Evolutionary conservation across 2,329 filamentous ascomycete species (phyloP).

Genomic region (Penicillium sp.): DNA sequence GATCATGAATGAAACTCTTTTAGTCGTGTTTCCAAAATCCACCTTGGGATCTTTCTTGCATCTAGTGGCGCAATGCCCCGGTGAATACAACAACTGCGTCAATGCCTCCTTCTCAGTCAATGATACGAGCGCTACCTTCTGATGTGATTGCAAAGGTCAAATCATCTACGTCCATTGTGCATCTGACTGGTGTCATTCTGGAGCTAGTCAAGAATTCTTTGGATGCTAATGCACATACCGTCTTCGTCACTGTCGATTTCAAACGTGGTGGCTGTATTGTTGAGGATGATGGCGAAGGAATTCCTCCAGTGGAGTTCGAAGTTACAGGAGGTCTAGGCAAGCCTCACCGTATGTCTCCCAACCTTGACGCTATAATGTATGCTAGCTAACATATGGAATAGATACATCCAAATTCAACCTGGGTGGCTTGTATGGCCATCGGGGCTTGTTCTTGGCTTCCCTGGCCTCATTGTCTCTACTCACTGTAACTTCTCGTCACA

Average conservation of each 20-base stretch:
- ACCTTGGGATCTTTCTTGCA: neutral
- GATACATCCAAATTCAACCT: conserved; percentile 67
- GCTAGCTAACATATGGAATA: conserved; percentile 31
- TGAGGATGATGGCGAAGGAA: conserved; percentile 77
- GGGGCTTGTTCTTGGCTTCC: conserved; percentile 69
- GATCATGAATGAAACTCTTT: neutral
- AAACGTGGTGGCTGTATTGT: conserved; percentile 64
- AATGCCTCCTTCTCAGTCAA: conserved; percentile 22
- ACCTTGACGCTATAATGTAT: neutral
- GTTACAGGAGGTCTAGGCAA: conserved; percentile 62
- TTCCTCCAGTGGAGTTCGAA: conserved; percentile 63
- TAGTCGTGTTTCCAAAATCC: neutral
- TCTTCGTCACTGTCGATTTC: conserved; percentile 67
- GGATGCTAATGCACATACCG: conserved; percentile 62
- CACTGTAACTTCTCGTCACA: conserved; percentile 63
- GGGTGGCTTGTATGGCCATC: conserved; percentile 52
- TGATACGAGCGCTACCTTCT: conserved; percentile 61
- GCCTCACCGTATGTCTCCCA: conserved; percentile 51
- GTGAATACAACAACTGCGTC: conserved; percentile 4
- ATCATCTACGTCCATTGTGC: conserved; percentile 71
- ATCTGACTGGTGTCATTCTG: conserved; percentile 60
- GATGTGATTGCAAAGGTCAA: conserved; percentile 69
- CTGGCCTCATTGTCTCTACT: conserved; percentile 67
- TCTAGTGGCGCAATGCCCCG: conserved; percentile 3
- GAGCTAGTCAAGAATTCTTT: conserved; percentile 75